phyloP scores from a whole-genome alignment of 306 rosid genomes.

The Cyclanthera cordifolia region DNA sequence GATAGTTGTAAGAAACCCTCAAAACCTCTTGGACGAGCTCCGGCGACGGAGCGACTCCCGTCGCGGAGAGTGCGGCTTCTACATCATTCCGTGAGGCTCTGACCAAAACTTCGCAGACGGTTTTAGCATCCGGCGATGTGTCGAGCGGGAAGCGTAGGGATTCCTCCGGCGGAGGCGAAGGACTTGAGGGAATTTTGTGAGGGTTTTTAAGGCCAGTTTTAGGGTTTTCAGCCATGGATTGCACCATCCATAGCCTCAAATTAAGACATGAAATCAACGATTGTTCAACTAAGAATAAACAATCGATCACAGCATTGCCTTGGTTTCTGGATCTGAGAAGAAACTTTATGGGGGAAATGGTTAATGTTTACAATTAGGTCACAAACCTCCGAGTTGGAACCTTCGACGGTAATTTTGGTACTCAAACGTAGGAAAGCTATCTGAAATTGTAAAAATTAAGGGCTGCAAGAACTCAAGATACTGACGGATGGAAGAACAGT shows the following conservation, averaged over 20 bases:
- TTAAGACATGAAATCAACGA: not conserved
- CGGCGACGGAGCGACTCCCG: constrained; percentile 31
- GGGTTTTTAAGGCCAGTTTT: constrained; percentile 17
- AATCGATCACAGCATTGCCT: too few species aligned
- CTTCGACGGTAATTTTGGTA: too few species aligned
- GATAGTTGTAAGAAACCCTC: constrained; percentile 37
- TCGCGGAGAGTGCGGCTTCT: constrained; percentile 31
- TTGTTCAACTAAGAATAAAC: not conserved
- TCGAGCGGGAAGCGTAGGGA: constrained; percentile 26
- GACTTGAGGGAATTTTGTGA: not conserved
- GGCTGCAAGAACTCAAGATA: too few species aligned
- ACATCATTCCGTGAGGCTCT: constrained; percentile 37
- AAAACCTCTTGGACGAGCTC: constrained; percentile 39
- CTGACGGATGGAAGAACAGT: too few species aligned
- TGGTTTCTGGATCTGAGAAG: too few species aligned
- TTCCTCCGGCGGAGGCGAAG: constrained; percentile 10
- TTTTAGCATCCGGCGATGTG: constrained; percentile 27
- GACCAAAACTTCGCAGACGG: constrained; percentile 38
- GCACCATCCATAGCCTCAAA: constrained; percentile 10
- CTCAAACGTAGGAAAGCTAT: too few species aligned
- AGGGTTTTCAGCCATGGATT: constrained; percentile 33
- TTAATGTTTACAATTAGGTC: too few species aligned
- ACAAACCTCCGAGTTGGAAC: too few species aligned
- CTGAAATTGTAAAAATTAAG: too few species aligned
- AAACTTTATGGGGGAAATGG: too few species aligned